A percentile compares a stretch with the other conserved stretches of the same genome.
These are phyloP conservation scores for Entelexis paramagnoliae DNA, from an alignment of 1,139 yeast species.

Conservation along the genomic window DNA sequence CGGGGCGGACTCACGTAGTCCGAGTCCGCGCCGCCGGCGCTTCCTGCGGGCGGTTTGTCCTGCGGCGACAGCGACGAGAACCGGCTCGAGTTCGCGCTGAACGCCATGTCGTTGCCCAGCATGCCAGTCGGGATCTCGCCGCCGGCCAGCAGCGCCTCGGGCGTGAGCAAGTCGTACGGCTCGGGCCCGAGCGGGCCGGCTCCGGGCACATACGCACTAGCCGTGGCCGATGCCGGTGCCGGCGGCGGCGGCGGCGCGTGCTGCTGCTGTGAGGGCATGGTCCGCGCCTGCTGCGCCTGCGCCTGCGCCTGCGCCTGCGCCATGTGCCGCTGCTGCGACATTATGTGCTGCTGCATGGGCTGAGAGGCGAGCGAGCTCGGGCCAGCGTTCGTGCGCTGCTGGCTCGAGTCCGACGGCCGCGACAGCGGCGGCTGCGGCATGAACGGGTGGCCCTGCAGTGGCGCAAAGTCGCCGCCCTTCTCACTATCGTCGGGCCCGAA, in stretches of 20 bases:
- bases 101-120: background rate
- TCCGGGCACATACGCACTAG: no score
- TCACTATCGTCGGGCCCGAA: background rate
- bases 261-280: background rate
- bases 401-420: background rate
- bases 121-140: background rate
- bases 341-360: background rate
- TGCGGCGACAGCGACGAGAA: constrained; percentile 4
- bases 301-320: background rate
- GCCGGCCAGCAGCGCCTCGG: constrained; percentile 1
- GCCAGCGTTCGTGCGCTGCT: background rate
- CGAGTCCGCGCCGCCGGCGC: background rate
- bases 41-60: background rate
- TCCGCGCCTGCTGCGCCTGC: background rate
- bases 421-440: constrained; percentile 6
- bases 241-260: background rate
- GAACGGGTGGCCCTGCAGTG: constrained; percentile 4
- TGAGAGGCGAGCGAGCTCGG: background rate
- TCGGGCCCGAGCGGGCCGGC: background rate
- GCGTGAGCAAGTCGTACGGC: constrained; percentile 1
- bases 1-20: background rate
- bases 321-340: background rate
- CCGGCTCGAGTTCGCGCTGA: constrained; percentile 6
- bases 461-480: background rate
- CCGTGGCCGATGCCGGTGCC: background rate